Evolutionary conservation across 192 early-diverging fungal genomes (phyloP).

Genomic region (Mortierella alpina): DNA sequence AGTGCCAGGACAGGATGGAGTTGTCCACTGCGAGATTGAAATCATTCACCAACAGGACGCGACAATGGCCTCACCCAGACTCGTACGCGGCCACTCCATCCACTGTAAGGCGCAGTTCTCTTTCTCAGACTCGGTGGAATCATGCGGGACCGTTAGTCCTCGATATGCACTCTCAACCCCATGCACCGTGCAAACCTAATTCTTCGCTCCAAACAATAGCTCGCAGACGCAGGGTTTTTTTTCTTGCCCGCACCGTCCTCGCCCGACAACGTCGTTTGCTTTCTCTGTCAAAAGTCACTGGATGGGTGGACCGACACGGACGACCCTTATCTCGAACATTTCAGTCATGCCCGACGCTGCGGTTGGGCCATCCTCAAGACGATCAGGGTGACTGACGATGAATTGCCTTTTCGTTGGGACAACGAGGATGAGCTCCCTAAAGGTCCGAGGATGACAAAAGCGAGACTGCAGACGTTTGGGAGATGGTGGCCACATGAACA

Average conservation of each 20-base stretch:
- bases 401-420: slow-evolving; percentile 47
- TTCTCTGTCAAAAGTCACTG: slow-evolving; percentile 48
- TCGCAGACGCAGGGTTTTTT: slow-evolving; percentile 53
- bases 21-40: slow-evolving; percentile 29
- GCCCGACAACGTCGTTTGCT: slow-evolving; percentile 53
- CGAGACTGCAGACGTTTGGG: slow-evolving; percentile 48
- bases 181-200: no score
- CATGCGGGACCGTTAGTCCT: no score
- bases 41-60: slow-evolving; percentile 23
- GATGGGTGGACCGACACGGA: slow-evolving; percentile 35
- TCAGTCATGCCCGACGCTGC: slow-evolving; percentile 25
- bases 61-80: slow-evolving; percentile 31
- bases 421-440: slow-evolving; percentile 35
- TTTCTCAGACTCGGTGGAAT: not conserved
- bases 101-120: not conserved
- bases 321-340: slow-evolving; percentile 45
- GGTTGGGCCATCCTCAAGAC: slow-evolving; percentile 43
- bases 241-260: slow-evolving; percentile 17
- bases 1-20: slow-evolving; percentile 29
- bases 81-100: slow-evolving; percentile 12
- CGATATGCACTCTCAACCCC: no score
- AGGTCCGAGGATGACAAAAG: slow-evolving; percentile 41
- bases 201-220: slow-evolving; percentile 3
- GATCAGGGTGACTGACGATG: slow-evolving; percentile 6
- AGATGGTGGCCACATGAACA: slow-evolving; percentile 56